Percentiles rank a stretch among this genome's conserved stretches.
Conservation (phyloP, 2,329 filamentous ascomycete genomes). For the Cercospora brassicicola region DNA sequence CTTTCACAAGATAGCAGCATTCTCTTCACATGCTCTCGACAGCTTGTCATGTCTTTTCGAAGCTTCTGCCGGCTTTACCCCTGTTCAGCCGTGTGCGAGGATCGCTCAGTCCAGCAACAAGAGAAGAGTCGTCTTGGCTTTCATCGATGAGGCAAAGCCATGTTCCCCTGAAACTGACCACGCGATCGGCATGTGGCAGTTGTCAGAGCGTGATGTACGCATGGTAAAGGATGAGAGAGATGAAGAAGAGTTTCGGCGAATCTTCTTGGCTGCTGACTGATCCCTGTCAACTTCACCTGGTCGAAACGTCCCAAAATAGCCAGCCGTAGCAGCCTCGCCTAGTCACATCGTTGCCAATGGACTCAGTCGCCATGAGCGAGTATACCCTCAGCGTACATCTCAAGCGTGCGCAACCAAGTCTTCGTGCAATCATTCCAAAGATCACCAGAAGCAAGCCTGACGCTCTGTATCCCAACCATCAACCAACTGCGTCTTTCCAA, state of each 20-base stretch:
- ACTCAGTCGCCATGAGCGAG: background rate
- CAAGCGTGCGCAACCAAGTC: background rate
- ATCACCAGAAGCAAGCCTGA: background rate
- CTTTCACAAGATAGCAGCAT: background rate
- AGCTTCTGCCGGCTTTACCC: background rate
- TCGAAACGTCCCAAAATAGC: background rate
- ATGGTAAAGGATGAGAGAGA: background rate
- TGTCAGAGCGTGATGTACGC: background rate
- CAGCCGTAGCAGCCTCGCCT: background rate
- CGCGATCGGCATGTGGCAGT: background rate
- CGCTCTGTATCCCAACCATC: background rate
- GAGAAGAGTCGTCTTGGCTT: background rate
- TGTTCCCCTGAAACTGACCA: background rate
- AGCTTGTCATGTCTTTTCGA: background rate
- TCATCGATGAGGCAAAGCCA: background rate
- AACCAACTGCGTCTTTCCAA: background rate
- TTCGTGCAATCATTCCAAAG: background rate
- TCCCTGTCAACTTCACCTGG: slow-evolving; percentile 2
- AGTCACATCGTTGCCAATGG: background rate
- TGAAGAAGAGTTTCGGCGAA: background rate
- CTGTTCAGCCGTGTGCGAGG: background rate
- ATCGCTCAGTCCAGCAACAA: background rate
- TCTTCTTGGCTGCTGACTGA: background rate
- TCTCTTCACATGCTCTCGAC: background rate
- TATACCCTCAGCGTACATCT: background rate